Percentiles rank a stretch among this genome's conserved stretches.
Conservation (phyloP, 2,329 filamentous ascomycete genomes). For the Aureobasidium leucospermi region DNA sequence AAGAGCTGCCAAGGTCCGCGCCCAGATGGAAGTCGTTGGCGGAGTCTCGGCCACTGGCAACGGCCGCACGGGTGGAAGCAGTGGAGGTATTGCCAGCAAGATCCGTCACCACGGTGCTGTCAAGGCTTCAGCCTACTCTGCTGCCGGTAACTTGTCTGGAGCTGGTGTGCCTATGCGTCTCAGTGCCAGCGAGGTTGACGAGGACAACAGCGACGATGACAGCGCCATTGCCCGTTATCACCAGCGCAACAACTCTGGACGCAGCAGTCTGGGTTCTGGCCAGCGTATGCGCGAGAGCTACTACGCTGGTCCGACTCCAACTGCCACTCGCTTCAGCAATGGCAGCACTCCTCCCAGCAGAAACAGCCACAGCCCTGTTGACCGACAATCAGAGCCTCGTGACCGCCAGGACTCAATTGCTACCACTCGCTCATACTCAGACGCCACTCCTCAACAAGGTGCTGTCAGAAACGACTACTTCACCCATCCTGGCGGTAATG, state of each 20-base stretch:
- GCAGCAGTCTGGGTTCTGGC: conserved; percentile 51
- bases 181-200: conserved; percentile 91
- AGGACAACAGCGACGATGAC: conserved; percentile 74
- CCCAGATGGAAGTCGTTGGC: conserved; percentile 73
- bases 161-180: conserved; percentile 84
- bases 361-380: conserved; percentile 31
- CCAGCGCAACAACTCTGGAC: conserved; percentile 64
- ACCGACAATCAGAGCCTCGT: conserved; percentile 14
- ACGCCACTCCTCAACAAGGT: conserved; percentile 39
- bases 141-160: conserved; percentile 65
- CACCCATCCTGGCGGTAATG: conserved; percentile 31
- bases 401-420: conserved; percentile 9
- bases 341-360: conserved; percentile 47
- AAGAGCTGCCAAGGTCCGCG: conserved; percentile 77
- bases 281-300: conserved; percentile 35
- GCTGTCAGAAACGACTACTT: conserved; percentile 35
- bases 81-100: conserved; percentile 63
- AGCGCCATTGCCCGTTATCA: conserved; percentile 46
- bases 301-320: conserved; percentile 10
- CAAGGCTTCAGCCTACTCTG: conserved; percentile 64
- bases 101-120: conserved; percentile 82
- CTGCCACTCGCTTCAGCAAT: conserved; percentile 36
- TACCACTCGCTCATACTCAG: conserved; percentile 22
- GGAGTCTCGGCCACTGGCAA: conserved; percentile 32
- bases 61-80: conserved; percentile 24